Evolutionary conservation across 2,329 filamentous ascomycete species (phyloP).

Genomic region (Colletotrichum euphorbiae): DNA sequence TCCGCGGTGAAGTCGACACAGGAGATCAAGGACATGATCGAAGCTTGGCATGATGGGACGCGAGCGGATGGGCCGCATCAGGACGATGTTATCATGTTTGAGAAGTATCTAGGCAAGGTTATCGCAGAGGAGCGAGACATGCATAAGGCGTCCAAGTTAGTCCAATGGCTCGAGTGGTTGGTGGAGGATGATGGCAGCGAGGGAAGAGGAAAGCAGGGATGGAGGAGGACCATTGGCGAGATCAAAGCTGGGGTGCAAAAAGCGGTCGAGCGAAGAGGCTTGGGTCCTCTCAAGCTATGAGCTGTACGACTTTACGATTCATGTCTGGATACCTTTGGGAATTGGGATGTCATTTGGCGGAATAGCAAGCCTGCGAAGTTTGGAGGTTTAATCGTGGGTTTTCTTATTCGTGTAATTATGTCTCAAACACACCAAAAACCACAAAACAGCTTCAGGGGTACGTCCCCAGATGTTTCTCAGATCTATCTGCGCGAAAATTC

Average conservation of each 20-base stretch:
- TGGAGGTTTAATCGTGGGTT: not conserved
- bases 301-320: conserved; percentile 11
- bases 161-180: conserved; percentile 74
- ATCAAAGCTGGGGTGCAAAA: conserved; percentile 65
- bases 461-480: conserved; percentile 3
- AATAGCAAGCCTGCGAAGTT: not conserved
- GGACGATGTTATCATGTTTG: conserved; percentile 81
- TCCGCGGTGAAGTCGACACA: conserved; percentile 54
- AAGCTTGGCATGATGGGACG: conserved; percentile 81
- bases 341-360: conserved; percentile 7
- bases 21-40: conserved; percentile 80
- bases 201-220: conserved; percentile 54
- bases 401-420: not conserved
- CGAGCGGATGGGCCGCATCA: conserved; percentile 78
- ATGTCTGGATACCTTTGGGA: conserved; percentile 32
- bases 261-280: conserved; percentile 67
- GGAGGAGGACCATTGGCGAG: conserved; percentile 57
- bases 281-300: conserved; percentile 64
- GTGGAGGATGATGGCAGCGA: conserved; percentile 60
- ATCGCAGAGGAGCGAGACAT: conserved; percentile 82
- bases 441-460: conserved; percentile 12
- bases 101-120: conserved; percentile 78
- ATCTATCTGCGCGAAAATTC: not conserved
- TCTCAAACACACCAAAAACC: not conserved
- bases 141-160: conserved; percentile 76